Base-by-base conservation (phyloP, 1,139 yeast species). In the Kluyveromyces marxianus region DNA sequence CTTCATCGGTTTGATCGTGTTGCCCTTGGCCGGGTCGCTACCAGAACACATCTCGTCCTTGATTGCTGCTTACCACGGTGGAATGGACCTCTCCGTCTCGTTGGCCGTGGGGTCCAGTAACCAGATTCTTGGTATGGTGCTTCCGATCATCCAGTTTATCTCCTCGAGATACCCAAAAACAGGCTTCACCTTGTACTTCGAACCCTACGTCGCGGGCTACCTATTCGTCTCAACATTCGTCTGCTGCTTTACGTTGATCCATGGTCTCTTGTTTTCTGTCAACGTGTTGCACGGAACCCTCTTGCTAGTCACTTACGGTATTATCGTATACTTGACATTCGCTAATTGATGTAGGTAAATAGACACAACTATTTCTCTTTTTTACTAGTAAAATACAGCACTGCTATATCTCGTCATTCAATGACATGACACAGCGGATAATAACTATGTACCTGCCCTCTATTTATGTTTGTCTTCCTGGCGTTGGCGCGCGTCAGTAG, bases 1-100 rank as follows among this genome's bases (percentile, higher is more conserved):
- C 3, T 55, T 55, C 41, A 49, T 55, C 35, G 59, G 59, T 38
- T 41, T 54, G 36, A 55, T 54, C 39, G 51, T 55, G 39, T 28
- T 55, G 25, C 59, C 57, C 30, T 40, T 54, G n/a, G 59, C 58
- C 3, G 58, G 59, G 30, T 53, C 57, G 6, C 31, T 55, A 7
- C 59, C 59, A 3, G 59, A 55, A 38, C 59, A 55, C 37, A 47
- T 53, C 26, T 54, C 59, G 4, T 50, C 57, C 1, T 42, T 55
- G 21, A 44, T 52, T 27, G 44, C 51, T 39, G 59, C 59, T 4
- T 49, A 50, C 37, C 54, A 52, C 45, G 57, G 58, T 2, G 49
- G 52, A 25, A 47, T 54, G 49, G 58, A 55, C 35, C 42, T 55
- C 1, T 49, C 59, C 3, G 30, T 55, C 1, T 53, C 53, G 41